Evolutionary conservation across 208 protist genomes (phyloP).

Genomic region (Trypanosoma rangeli): DNA sequence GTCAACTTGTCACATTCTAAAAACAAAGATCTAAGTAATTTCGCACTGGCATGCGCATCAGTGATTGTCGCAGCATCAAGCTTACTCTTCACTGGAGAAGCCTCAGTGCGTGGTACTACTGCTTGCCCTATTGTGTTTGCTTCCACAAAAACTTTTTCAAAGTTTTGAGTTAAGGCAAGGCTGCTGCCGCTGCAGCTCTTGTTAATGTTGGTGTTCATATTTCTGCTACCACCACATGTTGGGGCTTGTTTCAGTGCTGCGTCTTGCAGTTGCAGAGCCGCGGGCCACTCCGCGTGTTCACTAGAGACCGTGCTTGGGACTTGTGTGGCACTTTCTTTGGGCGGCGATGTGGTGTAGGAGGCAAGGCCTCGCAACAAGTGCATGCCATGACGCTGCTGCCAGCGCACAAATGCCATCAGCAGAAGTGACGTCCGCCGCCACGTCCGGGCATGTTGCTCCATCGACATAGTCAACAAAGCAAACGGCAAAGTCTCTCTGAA

Average conservation of each 20-base stretch:
- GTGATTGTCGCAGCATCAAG: neutral
- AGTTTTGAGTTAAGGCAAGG: neutral
- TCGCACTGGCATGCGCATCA: neutral
- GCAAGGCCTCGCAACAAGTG: slow-evolving; percentile 33
- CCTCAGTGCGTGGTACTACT: neutral
- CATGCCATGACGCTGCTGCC: slow-evolving; percentile 58
- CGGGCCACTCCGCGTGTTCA: neutral
- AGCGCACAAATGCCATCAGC: slow-evolving; percentile 29
- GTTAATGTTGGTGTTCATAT: neutral
- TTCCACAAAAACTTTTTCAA: neutral
- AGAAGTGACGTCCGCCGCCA: slow-evolving; percentile 33
- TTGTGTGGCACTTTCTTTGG: slow-evolving; percentile 19
- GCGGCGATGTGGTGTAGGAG: neutral
- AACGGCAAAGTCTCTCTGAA: slow-evolving; percentile 49
- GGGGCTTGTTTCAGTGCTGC: neutral
- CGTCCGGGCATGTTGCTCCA: slow-evolving; percentile 39
- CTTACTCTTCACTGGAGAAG: neutral
- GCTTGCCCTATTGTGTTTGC: neutral
- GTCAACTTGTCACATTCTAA: slow-evolving; percentile 6
- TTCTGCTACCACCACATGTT: neutral
- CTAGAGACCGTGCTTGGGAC: slow-evolving; percentile 15
- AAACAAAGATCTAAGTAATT: slow-evolving; percentile 10
- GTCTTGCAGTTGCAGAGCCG: neutral
- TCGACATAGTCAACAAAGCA: slow-evolving; percentile 35
- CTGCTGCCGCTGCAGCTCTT: neutral